Conservation (phyloP, 441 rosid species). For the Corymbia calophylla region DNA sequence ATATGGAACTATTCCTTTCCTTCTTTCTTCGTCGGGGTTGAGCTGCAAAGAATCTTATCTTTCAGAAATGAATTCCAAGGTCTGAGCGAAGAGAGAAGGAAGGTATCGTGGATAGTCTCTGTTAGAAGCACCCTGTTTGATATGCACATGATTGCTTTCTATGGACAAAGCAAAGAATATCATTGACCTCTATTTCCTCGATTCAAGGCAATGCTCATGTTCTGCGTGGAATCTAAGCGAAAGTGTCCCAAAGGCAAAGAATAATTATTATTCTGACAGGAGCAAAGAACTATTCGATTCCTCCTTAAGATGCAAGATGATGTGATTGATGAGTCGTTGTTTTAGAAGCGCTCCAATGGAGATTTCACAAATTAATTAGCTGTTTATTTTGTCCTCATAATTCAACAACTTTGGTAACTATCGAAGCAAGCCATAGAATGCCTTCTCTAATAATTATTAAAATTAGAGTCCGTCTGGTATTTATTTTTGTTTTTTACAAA, state of each 20-base stretch:
- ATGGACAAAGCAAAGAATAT: not conserved
- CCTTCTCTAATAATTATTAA: not conserved
- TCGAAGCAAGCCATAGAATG: not conserved
- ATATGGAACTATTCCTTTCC: not conserved
- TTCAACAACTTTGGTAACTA: not conserved
- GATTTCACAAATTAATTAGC: not conserved
- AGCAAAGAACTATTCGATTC: not conserved
- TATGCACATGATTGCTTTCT: not conserved
- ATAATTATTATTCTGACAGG: not conserved
- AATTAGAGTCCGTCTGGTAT: not conserved
- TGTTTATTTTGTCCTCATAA: not conserved
- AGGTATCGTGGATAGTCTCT: not conserved
- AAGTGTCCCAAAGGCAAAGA: not conserved
- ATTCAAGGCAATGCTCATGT: not conserved
- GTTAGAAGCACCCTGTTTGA: not conserved
- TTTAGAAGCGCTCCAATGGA: not conserved
- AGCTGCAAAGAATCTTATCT: not conserved
- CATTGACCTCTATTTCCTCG: not conserved
- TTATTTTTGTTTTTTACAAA: not conserved
- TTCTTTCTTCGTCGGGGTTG: not conserved
- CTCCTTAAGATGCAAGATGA: not conserved
- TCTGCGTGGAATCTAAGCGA: not conserved
- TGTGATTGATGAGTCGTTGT: not conserved
- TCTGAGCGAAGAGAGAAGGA: not conserved
- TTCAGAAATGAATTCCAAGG: not conserved